Conservation (phyloP, 2,329 filamentous ascomycete species). For the Calonectria pseudoreteaudii region DNA sequence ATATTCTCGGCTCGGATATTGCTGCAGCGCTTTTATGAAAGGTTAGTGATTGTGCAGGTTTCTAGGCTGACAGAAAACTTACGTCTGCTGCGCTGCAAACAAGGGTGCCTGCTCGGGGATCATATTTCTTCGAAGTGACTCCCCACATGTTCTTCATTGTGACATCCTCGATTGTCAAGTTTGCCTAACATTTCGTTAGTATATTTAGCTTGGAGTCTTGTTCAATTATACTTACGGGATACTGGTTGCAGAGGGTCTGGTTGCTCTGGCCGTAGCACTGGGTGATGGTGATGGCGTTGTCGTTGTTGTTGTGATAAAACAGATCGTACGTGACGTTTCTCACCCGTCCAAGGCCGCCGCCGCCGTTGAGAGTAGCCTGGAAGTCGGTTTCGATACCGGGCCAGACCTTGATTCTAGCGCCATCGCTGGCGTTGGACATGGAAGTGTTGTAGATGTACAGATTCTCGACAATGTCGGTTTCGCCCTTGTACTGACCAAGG, state of each 20-base stretch:
- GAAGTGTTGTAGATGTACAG: constrained; percentile 72
- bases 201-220: background rate
- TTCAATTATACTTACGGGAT: constrained; percentile 25
- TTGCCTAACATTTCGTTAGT: constrained; percentile 33
- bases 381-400: constrained; percentile 58
- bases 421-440: constrained; percentile 71
- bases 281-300: constrained; percentile 51
- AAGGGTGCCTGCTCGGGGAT: constrained; percentile 44
- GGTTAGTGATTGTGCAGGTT: background rate
- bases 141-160: constrained; percentile 47
- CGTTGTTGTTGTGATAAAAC: constrained; percentile 71
- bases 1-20: constrained; percentile 40
- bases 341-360: constrained; percentile 65
- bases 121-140: constrained; percentile 42
- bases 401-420: constrained; percentile 81
- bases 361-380: constrained; percentile 67
- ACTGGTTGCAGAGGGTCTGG: constrained; percentile 41
- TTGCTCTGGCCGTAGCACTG: constrained; percentile 45
- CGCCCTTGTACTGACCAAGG: constrained; percentile 73
- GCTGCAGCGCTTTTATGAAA: constrained; percentile 34
- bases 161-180: constrained; percentile 40
- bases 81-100: constrained; percentile 47
- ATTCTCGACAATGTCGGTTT: constrained; percentile 76
- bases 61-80: background rate
- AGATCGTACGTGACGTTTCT: constrained; percentile 75